phyloP scores from a whole-genome alignment of 176 grass and related monocot genomes.

The Calamus simplicifolius region DNA sequence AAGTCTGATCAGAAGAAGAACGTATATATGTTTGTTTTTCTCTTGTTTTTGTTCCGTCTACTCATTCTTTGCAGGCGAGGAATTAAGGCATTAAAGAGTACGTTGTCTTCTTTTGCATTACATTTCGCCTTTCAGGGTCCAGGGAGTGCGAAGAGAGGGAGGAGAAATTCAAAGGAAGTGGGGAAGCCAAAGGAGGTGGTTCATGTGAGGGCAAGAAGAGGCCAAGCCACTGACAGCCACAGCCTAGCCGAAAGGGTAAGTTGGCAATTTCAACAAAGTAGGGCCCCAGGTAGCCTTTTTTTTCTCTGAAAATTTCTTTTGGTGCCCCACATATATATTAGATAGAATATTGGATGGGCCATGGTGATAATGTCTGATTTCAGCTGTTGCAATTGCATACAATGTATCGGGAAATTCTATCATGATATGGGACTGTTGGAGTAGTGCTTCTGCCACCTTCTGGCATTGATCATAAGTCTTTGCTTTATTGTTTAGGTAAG shows the following conservation, averaged over 20 bases:
- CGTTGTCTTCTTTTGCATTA: neutral
- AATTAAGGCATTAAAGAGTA: no score
- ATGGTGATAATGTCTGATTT: slow-evolving; percentile 1
- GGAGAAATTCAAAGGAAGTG: neutral
- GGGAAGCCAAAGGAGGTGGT: slow-evolving; percentile 14
- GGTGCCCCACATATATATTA: neutral
- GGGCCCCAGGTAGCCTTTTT: neutral
- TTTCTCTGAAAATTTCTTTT: neutral
- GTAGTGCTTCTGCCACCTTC: no score
- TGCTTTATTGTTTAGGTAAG: slow-evolving; percentile 3
- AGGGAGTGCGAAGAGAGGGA: neutral
- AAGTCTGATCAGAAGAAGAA: slow-evolving; percentile 4
- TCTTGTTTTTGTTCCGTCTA: no score
- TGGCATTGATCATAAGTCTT: no score
- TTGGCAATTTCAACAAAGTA: neutral
- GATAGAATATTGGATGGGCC: slow-evolving; percentile 1
- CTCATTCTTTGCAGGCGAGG: no score
- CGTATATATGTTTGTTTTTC: neutral
- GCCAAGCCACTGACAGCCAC: slow-evolving; percentile 17
- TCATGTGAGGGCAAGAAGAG: slow-evolving; percentile 23
- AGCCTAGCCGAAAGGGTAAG: slow-evolving; percentile 21
- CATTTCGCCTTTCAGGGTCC: slow-evolving; percentile 4
- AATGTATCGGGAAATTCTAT: no score
- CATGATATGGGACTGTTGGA: no score
- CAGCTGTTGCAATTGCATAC: neutral